Base-by-base conservation (phyloP, 768 basidiomycete genomes). In the Hypsizygus marmoreus region DNA sequence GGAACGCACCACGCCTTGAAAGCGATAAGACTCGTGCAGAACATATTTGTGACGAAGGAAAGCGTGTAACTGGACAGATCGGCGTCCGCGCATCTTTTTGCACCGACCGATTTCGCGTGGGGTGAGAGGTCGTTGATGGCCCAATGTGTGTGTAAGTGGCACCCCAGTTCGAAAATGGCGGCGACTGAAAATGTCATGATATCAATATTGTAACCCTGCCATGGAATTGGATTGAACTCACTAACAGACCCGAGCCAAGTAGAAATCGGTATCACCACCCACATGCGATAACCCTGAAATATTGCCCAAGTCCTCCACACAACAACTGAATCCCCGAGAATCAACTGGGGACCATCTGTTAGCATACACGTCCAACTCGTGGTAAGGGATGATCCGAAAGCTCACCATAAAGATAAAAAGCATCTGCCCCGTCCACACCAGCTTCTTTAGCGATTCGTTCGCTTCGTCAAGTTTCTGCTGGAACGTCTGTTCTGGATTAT, bases 351-450 rank as follows among this genome's bases (percentile, higher is more conserved):
- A 33, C 7, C 6, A 20, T 11, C 6, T 12, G 13, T 45, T 8
- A 32, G 26, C 1, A 29, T 25, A 8, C 40, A 24, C 5, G 8
- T 26, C 4, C 30, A 14, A n/a, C 20, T 8, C 25, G 25, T 17
- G 1, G 26, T 9, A 13, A 5, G n/a, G n/a, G n/a, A n/a, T n/a
- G n/a, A n/a, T n/a, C n/a, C 5, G 4, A 20, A 20, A n/a, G 24
- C 36, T 43, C 44, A 60, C 64, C 62, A 63, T 57, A 43, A 63
- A 63, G 33, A 65, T 51, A 43, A 65, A 65, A 10, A 65, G 30
- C 53, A 65, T 65, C 40, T 63, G 55, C 20, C 61, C 62, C 10
- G 64, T 59, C 64, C 64, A 65, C 19, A 56, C 53, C 22, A 59
- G 48, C 37, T 41, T 49, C 24, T 62, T 55, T 10, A 62, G 42